Percentiles rank a stretch among this genome's conserved stretches.
Evolutionary conservation across 2,329 filamentous ascomycete species (phyloP).

Genomic region (Epichloe gansuensis): DNA sequence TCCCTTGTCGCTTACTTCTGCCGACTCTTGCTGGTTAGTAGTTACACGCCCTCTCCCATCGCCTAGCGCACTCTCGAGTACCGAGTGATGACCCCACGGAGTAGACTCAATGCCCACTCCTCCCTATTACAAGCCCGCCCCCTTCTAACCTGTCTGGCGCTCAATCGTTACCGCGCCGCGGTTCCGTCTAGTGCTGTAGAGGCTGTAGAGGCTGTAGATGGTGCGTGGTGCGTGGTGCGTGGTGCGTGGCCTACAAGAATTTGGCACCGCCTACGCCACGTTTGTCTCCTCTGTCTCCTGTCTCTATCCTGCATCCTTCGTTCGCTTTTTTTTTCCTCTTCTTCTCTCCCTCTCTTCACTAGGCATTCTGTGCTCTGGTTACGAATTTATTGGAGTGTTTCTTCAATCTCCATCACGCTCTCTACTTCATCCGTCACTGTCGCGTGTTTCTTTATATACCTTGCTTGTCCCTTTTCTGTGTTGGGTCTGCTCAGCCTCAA

Average conservation of each 20-base stretch:
- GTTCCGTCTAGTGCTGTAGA: too few species aligned
- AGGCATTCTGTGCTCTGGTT: constrained; percentile 1
- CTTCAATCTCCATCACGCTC: background rate
- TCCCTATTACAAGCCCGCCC: too few species aligned
- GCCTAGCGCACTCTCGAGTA: too few species aligned
- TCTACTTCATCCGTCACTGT: constrained; percentile 3
- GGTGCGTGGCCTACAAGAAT: background rate
- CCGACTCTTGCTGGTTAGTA: too few species aligned
- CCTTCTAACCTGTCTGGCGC: too few species aligned
- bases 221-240: too few species aligned
- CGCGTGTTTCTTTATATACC: constrained; percentile 1
- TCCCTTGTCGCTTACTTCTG: too few species aligned
- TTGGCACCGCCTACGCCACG: background rate
- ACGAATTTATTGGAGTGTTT: background rate
- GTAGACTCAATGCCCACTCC: too few species aligned
- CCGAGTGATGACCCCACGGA: too few species aligned
- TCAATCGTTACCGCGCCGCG: too few species aligned
- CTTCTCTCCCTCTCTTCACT: background rate
- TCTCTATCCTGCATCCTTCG: constrained; percentile 1
- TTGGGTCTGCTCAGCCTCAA: background rate
- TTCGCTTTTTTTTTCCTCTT: background rate
- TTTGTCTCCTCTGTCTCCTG: background rate
- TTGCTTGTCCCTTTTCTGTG: background rate
- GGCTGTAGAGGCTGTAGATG: too few species aligned
- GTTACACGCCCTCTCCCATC: too few species aligned